A percentile compares a stretch with the other conserved stretches of the same genome.
Evolutionary conservation across 176 grass and related monocot species (phyloP).

Genomic region (Paspalum notatum): DNA sequence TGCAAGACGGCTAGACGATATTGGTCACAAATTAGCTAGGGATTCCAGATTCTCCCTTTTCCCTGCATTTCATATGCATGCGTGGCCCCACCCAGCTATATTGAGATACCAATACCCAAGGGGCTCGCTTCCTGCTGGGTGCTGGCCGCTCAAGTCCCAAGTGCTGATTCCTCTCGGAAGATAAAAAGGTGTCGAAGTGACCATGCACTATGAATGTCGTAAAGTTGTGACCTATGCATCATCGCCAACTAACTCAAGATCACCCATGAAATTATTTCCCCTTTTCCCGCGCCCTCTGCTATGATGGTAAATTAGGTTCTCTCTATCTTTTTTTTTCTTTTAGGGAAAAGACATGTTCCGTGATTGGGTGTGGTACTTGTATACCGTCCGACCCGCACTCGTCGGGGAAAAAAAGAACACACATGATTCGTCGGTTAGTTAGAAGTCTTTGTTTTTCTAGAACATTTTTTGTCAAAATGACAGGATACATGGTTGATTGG

Average conservation of each 20-base stretch:
- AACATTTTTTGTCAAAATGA: too few species aligned
- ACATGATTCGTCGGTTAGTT: too few species aligned
- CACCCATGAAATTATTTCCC: neutral
- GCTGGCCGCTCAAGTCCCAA: neutral
- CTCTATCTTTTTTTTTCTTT: neutral
- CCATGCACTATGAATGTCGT: neutral
- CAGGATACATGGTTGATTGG: too few species aligned
- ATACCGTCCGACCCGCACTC: neutral
- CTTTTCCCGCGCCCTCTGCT: neutral
- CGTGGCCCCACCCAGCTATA: neutral
- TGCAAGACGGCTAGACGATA: neutral
- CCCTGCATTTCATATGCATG: neutral
- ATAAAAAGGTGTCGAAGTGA: conserved; percentile 5
- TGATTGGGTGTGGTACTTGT: neutral
- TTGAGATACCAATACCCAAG: neutral
- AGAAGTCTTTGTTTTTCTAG: too few species aligned
- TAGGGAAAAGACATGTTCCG: neutral
- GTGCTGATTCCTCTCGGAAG: conserved; percentile 16
- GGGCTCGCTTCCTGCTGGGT: neutral
- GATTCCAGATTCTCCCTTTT: neutral
- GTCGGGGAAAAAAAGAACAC: neutral
- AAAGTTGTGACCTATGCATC: conserved; percentile 5
- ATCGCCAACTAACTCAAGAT: conserved; percentile 10
- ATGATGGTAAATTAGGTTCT: neutral
- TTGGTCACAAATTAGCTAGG: too few species aligned